These are phyloP conservation scores for Tubosaeta brunneosetosa DNA, from an alignment of 768 basidiomycete genomes.

Conservation along the genomic window DNA sequence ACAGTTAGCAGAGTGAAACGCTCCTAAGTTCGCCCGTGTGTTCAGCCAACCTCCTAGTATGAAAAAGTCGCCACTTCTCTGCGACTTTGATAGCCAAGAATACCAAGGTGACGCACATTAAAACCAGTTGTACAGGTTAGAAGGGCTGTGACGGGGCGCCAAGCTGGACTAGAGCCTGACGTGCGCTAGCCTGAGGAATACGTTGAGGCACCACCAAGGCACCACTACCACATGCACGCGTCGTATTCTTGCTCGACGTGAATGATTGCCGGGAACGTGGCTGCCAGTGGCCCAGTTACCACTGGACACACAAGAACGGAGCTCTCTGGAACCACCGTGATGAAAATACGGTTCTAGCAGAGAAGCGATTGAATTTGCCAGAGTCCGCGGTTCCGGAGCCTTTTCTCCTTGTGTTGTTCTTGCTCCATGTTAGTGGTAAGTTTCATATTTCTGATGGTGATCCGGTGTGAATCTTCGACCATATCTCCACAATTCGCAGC, in stretches of 20 bases:
- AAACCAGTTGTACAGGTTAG: background rate
- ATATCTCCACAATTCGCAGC: background rate
- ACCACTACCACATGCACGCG: background rate
- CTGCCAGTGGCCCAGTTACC: background rate
- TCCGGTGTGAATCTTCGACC: background rate
- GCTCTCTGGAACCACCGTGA: too few species aligned
- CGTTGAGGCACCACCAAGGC: background rate
- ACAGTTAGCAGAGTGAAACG: background rate
- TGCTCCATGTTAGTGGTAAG: background rate
- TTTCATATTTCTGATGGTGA: background rate
- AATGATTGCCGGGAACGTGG: background rate
- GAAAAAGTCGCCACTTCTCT: background rate
- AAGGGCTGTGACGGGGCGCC: background rate
- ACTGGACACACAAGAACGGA: too few species aligned
- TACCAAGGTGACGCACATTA: background rate
- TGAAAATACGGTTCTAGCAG: too few species aligned
- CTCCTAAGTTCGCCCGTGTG: background rate
- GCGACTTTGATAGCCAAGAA: background rate
- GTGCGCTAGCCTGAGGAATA: background rate
- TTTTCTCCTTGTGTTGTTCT: background rate
- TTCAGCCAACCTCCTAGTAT: too few species aligned
- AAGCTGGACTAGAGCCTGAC: background rate
- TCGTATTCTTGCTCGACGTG: background rate
- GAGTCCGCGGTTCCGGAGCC: background rate
- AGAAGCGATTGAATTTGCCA: background rate